Evolutionary conservation across 2,329 filamentous ascomycete species (phyloP), one percentile per base, ranked within the genome.

Genomic region (Nakataea oryzae): DNA sequence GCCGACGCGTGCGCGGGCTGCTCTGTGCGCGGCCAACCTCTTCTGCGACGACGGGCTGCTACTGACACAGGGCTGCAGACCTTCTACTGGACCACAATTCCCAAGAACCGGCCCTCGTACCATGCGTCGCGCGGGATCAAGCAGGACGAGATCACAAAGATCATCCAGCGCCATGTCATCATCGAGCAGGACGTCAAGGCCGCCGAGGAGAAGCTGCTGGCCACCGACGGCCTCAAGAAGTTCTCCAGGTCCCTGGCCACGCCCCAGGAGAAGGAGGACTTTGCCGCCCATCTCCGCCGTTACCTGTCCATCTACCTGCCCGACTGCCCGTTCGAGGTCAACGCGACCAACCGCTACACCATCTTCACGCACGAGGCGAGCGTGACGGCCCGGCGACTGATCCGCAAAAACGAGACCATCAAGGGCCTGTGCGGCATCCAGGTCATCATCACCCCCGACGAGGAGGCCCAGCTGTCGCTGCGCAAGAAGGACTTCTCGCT

Each of bases 401-500:
- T 97, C 70, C 86, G 83, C 68, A 88, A 86, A 66, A 91, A 93
- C 64, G 90, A 97, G 71, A 85, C 88, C 54, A 87, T 99, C 76
- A 96, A 93, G 74, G 96, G 96, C 71, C 81, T 99, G 9, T 88
- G 86, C 9, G 95, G 95, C 2, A 95, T 96, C 14, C 90, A 97
- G 70, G 93, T 99, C 28, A 84, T 89, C 54, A 95, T 99, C 77
- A 96, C 93, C 0, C 87, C 90, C 34, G 90, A 96, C 72, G 93
- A 99, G 73, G 95, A 97, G 72, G 83, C 86, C 64, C 86, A 90
- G 62, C 83, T 97, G 63, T 89, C 91, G 29, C 75, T 87, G 65
- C 88, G 86, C 64, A 89, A 95, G 71, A 93, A 93, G 70, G 95
- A 99, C 72, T 99, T 99, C 73, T 97, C 93, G 73, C 93, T 99